Conservation (phyloP, 352 stramenopile genomes). For the Nothophytophthora sp. region DNA sequence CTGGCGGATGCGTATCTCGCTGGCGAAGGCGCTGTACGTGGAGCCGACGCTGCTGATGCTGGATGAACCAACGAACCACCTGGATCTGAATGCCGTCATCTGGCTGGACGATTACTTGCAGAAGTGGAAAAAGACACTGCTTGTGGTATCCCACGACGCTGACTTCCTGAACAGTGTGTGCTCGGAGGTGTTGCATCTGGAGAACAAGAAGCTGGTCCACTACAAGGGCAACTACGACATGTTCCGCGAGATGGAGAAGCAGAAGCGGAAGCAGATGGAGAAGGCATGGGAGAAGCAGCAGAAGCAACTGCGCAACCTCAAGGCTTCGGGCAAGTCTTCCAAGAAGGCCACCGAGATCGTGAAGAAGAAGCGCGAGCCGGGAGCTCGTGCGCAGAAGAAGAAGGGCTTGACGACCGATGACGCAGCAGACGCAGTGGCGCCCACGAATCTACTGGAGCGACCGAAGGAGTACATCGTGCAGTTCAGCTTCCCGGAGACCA, state of each 20-base stretch:
- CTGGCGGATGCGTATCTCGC: slow-evolving; percentile 99
- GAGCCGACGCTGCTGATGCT: slow-evolving; percentile 99
- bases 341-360: slow-evolving; percentile 89
- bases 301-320: slow-evolving; percentile 94
- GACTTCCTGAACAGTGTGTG: slow-evolving; percentile 99
- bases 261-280: slow-evolving; percentile 96
- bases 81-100: slow-evolving; percentile 99
- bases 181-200: slow-evolving; percentile 98
- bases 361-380: slow-evolving; percentile 96
- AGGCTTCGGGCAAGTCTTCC: slow-evolving; percentile 85
- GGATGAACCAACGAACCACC: slow-evolving; percentile 99
- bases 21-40: slow-evolving; percentile 99
- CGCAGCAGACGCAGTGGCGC: slow-evolving; percentile 78
- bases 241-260: slow-evolving; percentile 98
- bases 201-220: slow-evolving; percentile 96
- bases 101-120: slow-evolving; percentile 99
- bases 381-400: slow-evolving; percentile 91
- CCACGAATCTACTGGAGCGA: slow-evolving; percentile 92
- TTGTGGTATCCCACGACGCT: slow-evolving; percentile 98
- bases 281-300: slow-evolving; percentile 99
- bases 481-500: slow-evolving; percentile 97
- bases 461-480: slow-evolving; percentile 99
- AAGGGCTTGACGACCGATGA: slow-evolving; percentile 92
- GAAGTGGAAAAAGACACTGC: slow-evolving; percentile 95
- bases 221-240: slow-evolving; percentile 99